phyloP scores from a whole-genome alignment of 2,329 filamentous ascomycete species.

The Colletotrichum filicis region DNA sequence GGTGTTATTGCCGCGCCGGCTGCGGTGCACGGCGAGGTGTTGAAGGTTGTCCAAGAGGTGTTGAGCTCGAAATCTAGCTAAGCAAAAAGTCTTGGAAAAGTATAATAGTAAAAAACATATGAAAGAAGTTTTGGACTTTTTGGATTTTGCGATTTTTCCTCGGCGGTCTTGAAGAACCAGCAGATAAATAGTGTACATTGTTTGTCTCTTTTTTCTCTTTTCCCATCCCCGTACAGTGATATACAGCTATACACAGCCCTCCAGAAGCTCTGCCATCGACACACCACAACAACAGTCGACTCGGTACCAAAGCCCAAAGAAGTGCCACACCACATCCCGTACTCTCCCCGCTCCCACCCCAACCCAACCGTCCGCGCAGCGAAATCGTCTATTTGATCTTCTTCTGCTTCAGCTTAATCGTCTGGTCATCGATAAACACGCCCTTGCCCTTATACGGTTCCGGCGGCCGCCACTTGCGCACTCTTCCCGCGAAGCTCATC shows the following conservation, averaged over 20 bases:
- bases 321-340: background rate
- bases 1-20: constrained; percentile 90
- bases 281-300: background rate
- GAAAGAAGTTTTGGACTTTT: background rate
- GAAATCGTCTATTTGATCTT: constrained; percentile 79
- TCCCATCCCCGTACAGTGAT: constrained; percentile 31
- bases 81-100: background rate
- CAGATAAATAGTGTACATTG: constrained; percentile 23
- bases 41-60: constrained; percentile 85
- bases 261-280: background rate
- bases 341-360: background rate
- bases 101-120: background rate
- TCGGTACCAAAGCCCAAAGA: background rate
- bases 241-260: constrained; percentile 36
- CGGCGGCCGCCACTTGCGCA: constrained; percentile 87
- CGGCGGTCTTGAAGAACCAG: background rate
- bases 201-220: constrained; percentile 3
- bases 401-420: constrained; percentile 98
- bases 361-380: no score
- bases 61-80: constrained; percentile 53
- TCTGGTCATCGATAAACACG: constrained; percentile 97
- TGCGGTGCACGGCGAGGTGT: constrained; percentile 78
- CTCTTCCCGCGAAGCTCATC: constrained; percentile 90
- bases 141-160: background rate
- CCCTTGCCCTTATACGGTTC: constrained; percentile 99